Base-by-base conservation (phyloP, 768 basidiomycete genomes). In the Termitomyces sp. region DNA sequence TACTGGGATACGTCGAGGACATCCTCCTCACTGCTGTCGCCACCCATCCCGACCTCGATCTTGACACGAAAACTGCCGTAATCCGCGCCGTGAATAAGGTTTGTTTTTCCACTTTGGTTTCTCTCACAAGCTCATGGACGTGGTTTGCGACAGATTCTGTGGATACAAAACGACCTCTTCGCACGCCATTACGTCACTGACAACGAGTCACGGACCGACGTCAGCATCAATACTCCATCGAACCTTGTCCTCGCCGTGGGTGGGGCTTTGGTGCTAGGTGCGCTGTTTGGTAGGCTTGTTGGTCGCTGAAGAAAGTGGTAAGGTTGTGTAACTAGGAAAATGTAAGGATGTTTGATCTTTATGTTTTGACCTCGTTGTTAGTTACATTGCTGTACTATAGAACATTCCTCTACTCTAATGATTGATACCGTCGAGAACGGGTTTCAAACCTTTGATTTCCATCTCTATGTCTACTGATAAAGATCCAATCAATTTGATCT, bases 31-130 rank as follows among this genome's bases (percentile, higher is more conserved):
- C 71, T 5, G 72, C 76, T 0, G 74, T 80, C 5, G 64, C 76
- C 7, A 63, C 64, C 12, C 68, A 79, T 20, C 70, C 73, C 5
- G 73, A 75, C 27, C 70, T 70, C 20, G 65, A 67, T 32, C 58
- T 70, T 1, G 57, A 58, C 7, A 74, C 70, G 6, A 80, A 80
- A 59, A 66, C 70, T 11, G 70, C 69, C 10, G 76, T 78, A 3
- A 62, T 75, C 7, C 63, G 71, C 16, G 76, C 77, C 12, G 63
- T 74, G 11, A 78, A 75, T 58, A 80, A 80, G 72, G 77, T 76
- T 48, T 18, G 67, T 47, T 35, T 36, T 3, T 23, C n/a, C 33
- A 0, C 1, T 18, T 22, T 40, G 16, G 13, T n/a, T n/a, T n/a
- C n/a, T n/a, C 25, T 52, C 7, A 16, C 29, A 18, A 10, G 7